These are phyloP conservation scores for Blastobotrys robertii DNA, from an alignment of 805 yeast species.

Conservation along the genomic window DNA sequence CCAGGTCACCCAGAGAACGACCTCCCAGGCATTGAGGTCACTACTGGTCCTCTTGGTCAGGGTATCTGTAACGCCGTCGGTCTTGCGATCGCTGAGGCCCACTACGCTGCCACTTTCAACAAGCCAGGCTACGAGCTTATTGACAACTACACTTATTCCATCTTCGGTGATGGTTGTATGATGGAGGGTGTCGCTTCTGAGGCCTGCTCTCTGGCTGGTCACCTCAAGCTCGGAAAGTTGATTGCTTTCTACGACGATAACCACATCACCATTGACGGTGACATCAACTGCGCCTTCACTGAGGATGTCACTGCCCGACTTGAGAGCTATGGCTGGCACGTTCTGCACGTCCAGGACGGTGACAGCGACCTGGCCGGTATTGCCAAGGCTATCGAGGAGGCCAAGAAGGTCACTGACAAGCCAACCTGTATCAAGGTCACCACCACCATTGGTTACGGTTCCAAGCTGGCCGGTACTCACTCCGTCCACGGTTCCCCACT, in stretches of 20 bases:
- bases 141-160: slow-evolving; percentile 65
- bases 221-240: slow-evolving; percentile 83
- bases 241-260: slow-evolving; percentile 95
- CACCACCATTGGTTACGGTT: slow-evolving; percentile 94
- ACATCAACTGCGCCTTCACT: slow-evolving; percentile 80
- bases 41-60: slow-evolving; percentile 98
- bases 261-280: slow-evolving; percentile 94
- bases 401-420: slow-evolving; percentile 67
- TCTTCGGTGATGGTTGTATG: slow-evolving; percentile 96
- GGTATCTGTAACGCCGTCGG: slow-evolving; percentile 97
- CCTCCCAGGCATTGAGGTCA: slow-evolving; percentile 88
- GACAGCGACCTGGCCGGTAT: slow-evolving; percentile 68
- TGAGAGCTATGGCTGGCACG: slow-evolving; percentile 93
- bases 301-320: slow-evolving; percentile 82
- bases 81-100: slow-evolving; percentile 87
- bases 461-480: slow-evolving; percentile 74
- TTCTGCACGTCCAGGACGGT: slow-evolving; percentile 66
- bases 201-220: slow-evolving; percentile 93
- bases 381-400: slow-evolving; percentile 64
- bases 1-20: slow-evolving; percentile 98
- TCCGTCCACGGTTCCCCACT: slow-evolving; percentile 95
- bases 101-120: slow-evolving; percentile 87
- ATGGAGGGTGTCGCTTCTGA: slow-evolving; percentile 97
- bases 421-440: slow-evolving; percentile 84
- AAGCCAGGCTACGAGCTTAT: slow-evolving; percentile 69